Conservation (phyloP, 805 yeast species). For the Monosporozyma aquatica region DNA sequence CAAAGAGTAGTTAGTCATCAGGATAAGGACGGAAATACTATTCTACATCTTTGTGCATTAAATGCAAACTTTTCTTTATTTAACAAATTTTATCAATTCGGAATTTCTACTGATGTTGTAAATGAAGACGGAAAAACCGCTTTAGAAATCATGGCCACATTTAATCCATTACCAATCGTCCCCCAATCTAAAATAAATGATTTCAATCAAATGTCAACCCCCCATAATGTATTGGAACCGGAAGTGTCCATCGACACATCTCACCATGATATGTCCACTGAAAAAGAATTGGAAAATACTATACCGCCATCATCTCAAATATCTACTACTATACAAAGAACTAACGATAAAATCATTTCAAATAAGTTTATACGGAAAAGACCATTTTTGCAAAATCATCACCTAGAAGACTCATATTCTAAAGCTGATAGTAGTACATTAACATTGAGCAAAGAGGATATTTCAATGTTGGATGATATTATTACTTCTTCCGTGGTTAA, state of each 20-base stretch:
- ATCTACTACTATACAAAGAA: no score
- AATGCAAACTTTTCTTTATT: conserved; percentile 28
- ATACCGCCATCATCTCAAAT: no score
- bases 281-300: background rate
- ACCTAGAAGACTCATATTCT: background rate
- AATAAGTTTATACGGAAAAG: background rate
- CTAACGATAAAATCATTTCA: background rate
- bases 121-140: conserved; percentile 26
- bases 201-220: background rate
- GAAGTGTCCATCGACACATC: background rate
- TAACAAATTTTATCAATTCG: conserved; percentile 25
- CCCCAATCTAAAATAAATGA: background rate
- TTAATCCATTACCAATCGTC: conserved; percentile 11
- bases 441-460: conserved; percentile 15
- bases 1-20: conserved; percentile 61
- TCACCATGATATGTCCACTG: background rate
- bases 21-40: conserved; percentile 79
- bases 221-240: background rate
- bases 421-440: background rate
- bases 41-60: conserved; percentile 62
- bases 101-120: conserved; percentile 26
- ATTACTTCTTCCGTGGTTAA: conserved; percentile 22
- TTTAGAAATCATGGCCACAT: conserved; percentile 13
- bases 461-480: conserved; percentile 18
- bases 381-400: background rate